Evolutionary conservation across 176 grass and related monocot species (phyloP).

Genomic region (Carex cristatella): DNA sequence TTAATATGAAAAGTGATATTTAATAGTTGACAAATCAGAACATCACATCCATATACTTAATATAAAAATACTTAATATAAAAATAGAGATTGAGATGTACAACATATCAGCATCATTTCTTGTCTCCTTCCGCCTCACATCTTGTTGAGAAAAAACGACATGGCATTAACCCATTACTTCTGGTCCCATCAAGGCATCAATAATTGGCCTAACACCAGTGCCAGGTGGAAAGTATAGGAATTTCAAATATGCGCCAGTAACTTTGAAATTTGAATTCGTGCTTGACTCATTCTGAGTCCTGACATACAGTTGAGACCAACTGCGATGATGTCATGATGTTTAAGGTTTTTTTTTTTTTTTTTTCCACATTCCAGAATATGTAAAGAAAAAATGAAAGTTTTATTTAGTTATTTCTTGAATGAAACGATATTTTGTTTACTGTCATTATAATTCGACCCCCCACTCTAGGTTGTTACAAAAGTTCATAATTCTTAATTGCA

Average conservation of each 20-base stretch:
- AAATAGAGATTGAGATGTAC: no score
- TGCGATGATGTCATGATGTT: no score
- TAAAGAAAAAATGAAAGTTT: no score
- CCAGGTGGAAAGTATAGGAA: neutral
- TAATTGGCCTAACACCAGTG: neutral
- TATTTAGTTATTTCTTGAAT: no score
- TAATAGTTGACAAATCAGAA: no score
- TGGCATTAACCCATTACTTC: neutral
- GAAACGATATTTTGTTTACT: neutral
- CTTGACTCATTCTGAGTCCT: neutral
- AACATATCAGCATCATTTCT: neutral
- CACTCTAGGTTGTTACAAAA: no score
- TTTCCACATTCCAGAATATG: no score
- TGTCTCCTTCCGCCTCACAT: neutral
- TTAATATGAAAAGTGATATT: no score
- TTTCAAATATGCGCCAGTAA: neutral
- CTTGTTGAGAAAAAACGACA: neutral
- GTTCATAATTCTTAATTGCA: no score
- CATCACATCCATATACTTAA: no score
- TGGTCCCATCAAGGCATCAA: neutral
- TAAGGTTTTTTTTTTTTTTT: neutral
- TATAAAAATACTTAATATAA: no score
- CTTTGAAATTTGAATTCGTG: no score
- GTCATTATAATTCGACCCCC: neutral
- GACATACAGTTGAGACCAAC: neutral